These are phyloP conservation scores for Aphanomyces cochlioides DNA, from an alignment of 352 stramenopile species.

Conservation along the genomic window DNA sequence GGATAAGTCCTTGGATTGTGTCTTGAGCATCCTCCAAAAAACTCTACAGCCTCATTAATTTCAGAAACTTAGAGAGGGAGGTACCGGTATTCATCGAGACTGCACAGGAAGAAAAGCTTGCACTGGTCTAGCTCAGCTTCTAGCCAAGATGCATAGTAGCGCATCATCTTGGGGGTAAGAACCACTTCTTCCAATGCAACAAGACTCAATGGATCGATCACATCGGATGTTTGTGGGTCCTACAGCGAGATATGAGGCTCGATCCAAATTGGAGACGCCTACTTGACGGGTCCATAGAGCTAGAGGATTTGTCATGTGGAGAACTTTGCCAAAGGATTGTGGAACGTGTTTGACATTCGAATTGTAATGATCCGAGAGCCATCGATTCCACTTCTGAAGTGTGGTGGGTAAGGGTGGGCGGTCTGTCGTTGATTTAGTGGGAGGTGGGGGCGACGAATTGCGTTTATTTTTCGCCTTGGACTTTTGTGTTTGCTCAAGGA, in stretches of 20 bases:
- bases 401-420: conserved; percentile 45
- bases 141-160: conserved; percentile 69
- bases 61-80: conserved; percentile 12
- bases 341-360: conserved; percentile 68
- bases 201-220: conserved; percentile 39
- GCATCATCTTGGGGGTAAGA: conserved; percentile 76
- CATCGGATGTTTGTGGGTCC: conserved; percentile 13
- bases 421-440: not conserved
- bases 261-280: not conserved
- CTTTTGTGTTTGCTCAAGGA: conserved; percentile 44
- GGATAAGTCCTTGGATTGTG: conserved; percentile 1
- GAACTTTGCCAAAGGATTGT: conserved; percentile 57
- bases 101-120: conserved; percentile 80
- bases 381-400: conserved; percentile 81
- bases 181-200: conserved; percentile 78
- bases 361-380: conserved; percentile 69
- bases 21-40: conserved; percentile 15
- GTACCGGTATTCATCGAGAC: conserved; percentile 69
- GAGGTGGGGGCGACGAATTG: not conserved
- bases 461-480: conserved; percentile 30
- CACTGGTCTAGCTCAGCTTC: conserved; percentile 51
- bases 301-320: conserved; percentile 34
- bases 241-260: not conserved
- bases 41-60: not conserved
- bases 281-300: conserved; percentile 18